Evolutionary conservation across 2,329 filamentous ascomycete species (phyloP).

Genomic region (Curvularia lunata): DNA sequence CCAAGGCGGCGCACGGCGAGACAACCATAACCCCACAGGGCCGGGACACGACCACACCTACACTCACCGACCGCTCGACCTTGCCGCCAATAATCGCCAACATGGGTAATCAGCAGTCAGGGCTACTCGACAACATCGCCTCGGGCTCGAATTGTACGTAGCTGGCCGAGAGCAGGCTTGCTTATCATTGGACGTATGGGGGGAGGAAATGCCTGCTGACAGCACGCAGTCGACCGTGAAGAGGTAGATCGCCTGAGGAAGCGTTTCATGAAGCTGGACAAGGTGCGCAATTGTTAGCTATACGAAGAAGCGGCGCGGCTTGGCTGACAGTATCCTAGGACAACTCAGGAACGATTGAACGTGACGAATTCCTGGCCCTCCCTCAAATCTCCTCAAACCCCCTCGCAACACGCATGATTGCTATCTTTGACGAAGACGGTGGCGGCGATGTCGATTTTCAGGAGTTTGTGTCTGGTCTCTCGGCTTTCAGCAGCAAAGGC

Average conservation of each 20-base stretch:
- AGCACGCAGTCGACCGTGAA: slow-evolving; percentile 81
- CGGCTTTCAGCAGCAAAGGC: slow-evolving; percentile 94
- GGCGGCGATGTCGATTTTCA: slow-evolving; percentile 98
- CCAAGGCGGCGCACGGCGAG: slow-evolving; percentile 16
- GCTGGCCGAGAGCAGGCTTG: slow-evolving; percentile 14
- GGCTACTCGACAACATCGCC: slow-evolving; percentile 93
- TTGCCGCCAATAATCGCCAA: slow-evolving; percentile 33
- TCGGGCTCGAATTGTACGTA: slow-evolving; percentile 91
- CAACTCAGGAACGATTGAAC: slow-evolving; percentile 97
- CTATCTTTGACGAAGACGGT: slow-evolving; percentile 98
- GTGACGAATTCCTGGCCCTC: slow-evolving; percentile 95
- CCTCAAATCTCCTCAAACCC: slow-evolving; percentile 98
- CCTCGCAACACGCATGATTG: slow-evolving; percentile 97
- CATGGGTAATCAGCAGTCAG: slow-evolving; percentile 64
- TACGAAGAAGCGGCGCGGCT: not conserved
- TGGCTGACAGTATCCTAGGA: slow-evolving; percentile 64
- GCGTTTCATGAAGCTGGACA: slow-evolving; percentile 99
- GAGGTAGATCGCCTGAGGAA: slow-evolving; percentile 96
- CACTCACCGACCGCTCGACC: slow-evolving; percentile 21
- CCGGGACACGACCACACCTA: slow-evolving; percentile 21
- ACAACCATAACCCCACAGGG: slow-evolving; percentile 25
- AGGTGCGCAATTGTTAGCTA: slow-evolving; percentile 63
- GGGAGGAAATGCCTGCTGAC: slow-evolving; percentile 35
- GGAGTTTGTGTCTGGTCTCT: slow-evolving; percentile 94
- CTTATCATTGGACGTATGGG: slow-evolving; percentile 27